Percentiles rank a stretch among this genome's conserved stretches.
Conservation (phyloP, 2,329 filamentous ascomycete species). For the Fusarium sp. region DNA sequence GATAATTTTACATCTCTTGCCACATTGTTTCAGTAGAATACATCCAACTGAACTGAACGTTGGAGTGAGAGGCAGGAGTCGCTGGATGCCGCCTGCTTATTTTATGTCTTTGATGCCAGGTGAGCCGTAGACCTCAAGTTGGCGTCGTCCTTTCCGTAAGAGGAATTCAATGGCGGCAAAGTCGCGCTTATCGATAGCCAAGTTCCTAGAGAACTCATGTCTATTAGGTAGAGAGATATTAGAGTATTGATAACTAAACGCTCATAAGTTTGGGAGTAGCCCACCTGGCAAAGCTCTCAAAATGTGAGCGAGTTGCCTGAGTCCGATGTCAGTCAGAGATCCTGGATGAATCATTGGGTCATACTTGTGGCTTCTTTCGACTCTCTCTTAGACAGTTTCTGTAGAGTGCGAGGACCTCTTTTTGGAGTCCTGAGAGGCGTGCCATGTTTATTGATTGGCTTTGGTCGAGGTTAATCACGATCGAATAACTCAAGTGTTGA, state of each 20-base stretch:
- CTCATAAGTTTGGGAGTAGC: slow-evolving; percentile 24
- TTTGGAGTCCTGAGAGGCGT: slow-evolving; percentile 83
- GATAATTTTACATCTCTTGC: not conserved
- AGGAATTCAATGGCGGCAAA: slow-evolving; percentile 88
- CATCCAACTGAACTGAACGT: not conserved
- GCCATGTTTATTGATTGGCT: slow-evolving; percentile 26
- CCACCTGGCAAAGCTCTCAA: slow-evolving; percentile 71
- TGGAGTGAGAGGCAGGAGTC: not conserved
- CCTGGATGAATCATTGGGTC: not conserved
- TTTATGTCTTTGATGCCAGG: slow-evolving; percentile 81
- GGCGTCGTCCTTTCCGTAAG: slow-evolving; percentile 80
- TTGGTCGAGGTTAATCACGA: not conserved
- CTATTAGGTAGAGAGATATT: slow-evolving; percentile 51
- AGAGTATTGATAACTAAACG: not conserved
- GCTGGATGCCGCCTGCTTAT: slow-evolving; percentile 2
- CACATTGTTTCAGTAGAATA: not conserved
- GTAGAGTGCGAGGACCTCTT: slow-evolving; percentile 87
- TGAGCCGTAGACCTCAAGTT: slow-evolving; percentile 83
- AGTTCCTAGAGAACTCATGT: slow-evolving; percentile 78
- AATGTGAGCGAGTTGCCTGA: slow-evolving; percentile 65
- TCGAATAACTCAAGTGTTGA: slow-evolving; percentile 1
- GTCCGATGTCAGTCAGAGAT: slow-evolving; percentile 23
- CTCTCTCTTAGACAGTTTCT: slow-evolving; percentile 84
- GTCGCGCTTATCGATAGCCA: slow-evolving; percentile 79
- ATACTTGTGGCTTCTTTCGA: slow-evolving; percentile 79